Base-by-base conservation (phyloP, 768 basidiomycete species). In the Candolleomyces aberdarensis region DNA sequence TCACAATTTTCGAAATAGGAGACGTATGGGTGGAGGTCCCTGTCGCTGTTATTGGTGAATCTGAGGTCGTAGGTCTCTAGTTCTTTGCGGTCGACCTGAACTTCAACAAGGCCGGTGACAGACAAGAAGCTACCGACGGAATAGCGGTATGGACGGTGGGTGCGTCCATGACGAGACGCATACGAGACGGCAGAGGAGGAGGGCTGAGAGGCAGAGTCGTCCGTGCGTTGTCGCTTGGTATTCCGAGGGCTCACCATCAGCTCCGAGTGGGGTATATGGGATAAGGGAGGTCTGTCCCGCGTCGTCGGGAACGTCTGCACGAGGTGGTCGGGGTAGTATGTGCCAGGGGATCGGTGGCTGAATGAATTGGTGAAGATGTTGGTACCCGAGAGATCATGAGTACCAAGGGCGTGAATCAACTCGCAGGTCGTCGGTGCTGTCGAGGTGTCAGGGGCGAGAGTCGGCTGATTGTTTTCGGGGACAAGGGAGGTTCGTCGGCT, bases 261-360 rank as follows among this genome's bases (percentile, higher is more conserved):
- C 40, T 84, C 83, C 0, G 74, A 73, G 56, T 82, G 83, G 10
- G 36, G 48, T 36, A 51, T 53, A 39, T 59, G 52, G 3, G 55
- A n/a, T 65, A 83, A 87, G 0, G 84, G 83, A 8, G 88, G 76
- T 0, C 84, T 76, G 63, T 87, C 84, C 1, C 77, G 71, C 0
- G 79, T 71, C 43, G 75, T 64, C 46, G 74, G 69, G 66, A 81
- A 84, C 53, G 83, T 66, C 66, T 87, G 85, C 47, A 79, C 74
- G 13, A 90, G 72, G 59, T 88, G 85, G 67, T 91, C 90, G 3
- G 88, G 87, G 63, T 89, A 85, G 65, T 89, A 91, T 3, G 89
- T 88, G 0, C 89, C 88, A 3, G 90, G 87, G 71, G 80, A 91
- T 15, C 76, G 71, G 66, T 71, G 66, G 63, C 76, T 75, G 73